phyloP scores from a whole-genome alignment of 768 basidiomycete species.

The Tricholoma sp. region DNA sequence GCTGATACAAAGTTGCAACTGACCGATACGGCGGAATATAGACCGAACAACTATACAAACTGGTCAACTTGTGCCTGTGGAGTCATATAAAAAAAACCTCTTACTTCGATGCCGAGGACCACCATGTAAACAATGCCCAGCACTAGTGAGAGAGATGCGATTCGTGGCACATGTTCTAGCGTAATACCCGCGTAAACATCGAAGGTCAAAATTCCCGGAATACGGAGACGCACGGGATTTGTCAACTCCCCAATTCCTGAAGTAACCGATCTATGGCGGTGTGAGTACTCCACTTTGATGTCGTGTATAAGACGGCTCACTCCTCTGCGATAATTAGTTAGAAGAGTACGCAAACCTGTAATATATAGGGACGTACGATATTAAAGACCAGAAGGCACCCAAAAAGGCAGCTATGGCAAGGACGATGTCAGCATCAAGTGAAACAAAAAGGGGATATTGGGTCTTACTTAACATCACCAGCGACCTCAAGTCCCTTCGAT shows the following conservation, averaged over 20 bases:
- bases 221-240: slow-evolving; percentile 36
- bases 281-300: neutral
- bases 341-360: neutral
- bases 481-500: slow-evolving; percentile 55
- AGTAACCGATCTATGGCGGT: slow-evolving; percentile 50
- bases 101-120: slow-evolving; percentile 44
- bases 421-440: neutral
- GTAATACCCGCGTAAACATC: neutral
- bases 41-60: slow-evolving; percentile 38
- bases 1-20: slow-evolving; percentile 16
- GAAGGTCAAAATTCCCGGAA: neutral
- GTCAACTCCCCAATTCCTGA: slow-evolving; percentile 47
- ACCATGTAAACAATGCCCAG: slow-evolving; percentile 56
- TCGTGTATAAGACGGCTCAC: slow-evolving; percentile 18
- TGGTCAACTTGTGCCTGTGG: neutral
- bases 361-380: slow-evolving; percentile 46
- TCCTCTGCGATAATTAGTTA: slow-evolving; percentile 18
- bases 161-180: slow-evolving; percentile 35
- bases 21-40: slow-evolving; percentile 47
- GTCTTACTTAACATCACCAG: slow-evolving; percentile 42
- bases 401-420: slow-evolving; percentile 33
- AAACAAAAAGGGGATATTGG: slow-evolving; percentile 1
- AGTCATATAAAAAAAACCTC: neutral
- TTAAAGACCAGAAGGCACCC: slow-evolving; percentile 54
- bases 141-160: slow-evolving; percentile 52